Evolutionary conservation across 805 yeast species (phyloP), one percentile per base, ranked within the genome.

Genomic region (Starmerella floris): DNA sequence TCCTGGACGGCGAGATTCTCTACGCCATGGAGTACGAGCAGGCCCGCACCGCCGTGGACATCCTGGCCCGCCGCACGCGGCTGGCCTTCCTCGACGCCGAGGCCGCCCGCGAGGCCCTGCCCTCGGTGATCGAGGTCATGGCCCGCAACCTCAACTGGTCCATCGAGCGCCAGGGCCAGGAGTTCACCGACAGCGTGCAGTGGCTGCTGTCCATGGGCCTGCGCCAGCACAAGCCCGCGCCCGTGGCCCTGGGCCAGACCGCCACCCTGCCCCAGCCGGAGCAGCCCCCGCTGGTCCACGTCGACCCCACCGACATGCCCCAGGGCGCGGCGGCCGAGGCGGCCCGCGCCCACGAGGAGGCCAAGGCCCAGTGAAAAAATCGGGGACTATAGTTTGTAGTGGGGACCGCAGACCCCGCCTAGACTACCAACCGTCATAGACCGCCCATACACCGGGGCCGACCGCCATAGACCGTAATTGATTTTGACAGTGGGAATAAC

Each of bases 61-160:
- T 87, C 69, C 69, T 87, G 51, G 83, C 94, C 43, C 80, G 96
- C 70, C 79, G 97, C 70, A 78, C 88, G 41, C 77, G 97, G 64
- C 76, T 83, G 60, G 94, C 95, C 2, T 88, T 85, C 68, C 69
- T 87, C 59, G 87, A 87, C 64, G 83, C 91, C 33, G 76, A 76
- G 61, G 84, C 80, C 51, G 95, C 96, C 13, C 65, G 77, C 50
- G 69, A 66, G 40, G 81, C 93, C 15, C 77, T 87, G 43, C 93
- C 84, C 49, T 80, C 79, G 49, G 94, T 88, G 30, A 85, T 82
- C 40, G 80, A 81, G 53, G 71, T 83, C 50, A 81, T 87, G 91
- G 85, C 77, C 52, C 68, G 73, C 40, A 91, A 82, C 61, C 69
- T 81, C 49, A 64, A 72, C 37, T 87, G 97, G 97, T 68, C 68